Conservation (phyloP, 2,329 filamentous ascomycete genomes). For the Diaporthe batatas region DNA sequence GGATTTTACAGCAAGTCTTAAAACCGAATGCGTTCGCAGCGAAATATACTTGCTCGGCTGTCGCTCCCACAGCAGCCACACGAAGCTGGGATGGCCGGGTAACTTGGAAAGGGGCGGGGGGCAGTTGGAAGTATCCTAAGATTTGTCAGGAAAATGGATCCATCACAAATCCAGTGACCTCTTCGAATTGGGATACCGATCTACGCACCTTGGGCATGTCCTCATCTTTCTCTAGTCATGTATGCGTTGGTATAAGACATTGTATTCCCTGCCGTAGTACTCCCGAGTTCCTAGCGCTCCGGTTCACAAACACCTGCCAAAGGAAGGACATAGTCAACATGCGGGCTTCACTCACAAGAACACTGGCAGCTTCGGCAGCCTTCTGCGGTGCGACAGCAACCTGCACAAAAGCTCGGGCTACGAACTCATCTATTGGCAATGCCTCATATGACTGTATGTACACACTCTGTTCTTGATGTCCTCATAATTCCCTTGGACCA, state of each 20-base stretch:
- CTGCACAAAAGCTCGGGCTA: not conserved
- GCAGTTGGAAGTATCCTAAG: not conserved
- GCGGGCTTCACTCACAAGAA: slow-evolving; percentile 9
- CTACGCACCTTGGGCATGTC: too few species aligned
- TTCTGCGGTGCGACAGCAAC: slow-evolving; percentile 1
- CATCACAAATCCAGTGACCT: slow-evolving; percentile 13
- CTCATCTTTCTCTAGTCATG: not conserved
- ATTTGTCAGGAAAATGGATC: slow-evolving; percentile 22
- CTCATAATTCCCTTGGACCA: too few species aligned
- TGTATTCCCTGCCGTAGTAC: not conserved
- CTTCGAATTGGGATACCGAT: not conserved
- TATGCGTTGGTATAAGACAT: slow-evolving; percentile 3
- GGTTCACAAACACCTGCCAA: not conserved
- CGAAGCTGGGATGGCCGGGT: slow-evolving; percentile 4
- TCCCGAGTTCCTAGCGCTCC: not conserved
- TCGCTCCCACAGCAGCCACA: not conserved
- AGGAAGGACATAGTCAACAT: not conserved
- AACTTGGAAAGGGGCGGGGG: slow-evolving; percentile 9
- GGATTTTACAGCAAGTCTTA: too few species aligned
- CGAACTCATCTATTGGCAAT: slow-evolving; percentile 10
- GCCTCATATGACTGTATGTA: slow-evolving; percentile 20
- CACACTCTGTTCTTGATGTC: not conserved
- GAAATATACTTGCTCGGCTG: not conserved
- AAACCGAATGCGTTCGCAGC: not conserved
- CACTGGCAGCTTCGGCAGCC: slow-evolving; percentile 8